Evolutionary conservation across 805 yeast species (phyloP).

Genomic region (Candida gorgasii): DNA sequence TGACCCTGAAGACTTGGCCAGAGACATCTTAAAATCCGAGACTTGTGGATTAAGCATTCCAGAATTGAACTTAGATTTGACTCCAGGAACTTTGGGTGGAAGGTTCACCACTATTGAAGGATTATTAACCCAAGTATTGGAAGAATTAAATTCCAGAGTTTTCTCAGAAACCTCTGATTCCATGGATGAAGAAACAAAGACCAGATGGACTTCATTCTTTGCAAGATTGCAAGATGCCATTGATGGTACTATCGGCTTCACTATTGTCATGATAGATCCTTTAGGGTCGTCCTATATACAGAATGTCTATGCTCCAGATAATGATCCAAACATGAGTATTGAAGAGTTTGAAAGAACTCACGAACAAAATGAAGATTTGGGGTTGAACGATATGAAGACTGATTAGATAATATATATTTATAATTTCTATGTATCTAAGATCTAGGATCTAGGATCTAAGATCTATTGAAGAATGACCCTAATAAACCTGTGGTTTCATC

Average conservation of each 20-base stretch:
- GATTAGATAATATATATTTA: constrained; percentile 18
- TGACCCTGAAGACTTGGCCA: constrained; percentile 88
- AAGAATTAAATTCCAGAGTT: constrained; percentile 83
- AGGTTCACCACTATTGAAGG: constrained; percentile 98
- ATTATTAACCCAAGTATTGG: constrained; percentile 80
- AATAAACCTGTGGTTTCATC: constrained; percentile 16
- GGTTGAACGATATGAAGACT: constrained; percentile 60
- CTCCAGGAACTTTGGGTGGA: constrained; percentile 97
- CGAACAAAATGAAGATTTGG: constrained; percentile 90
- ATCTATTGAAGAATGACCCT: constrained; percentile 27
- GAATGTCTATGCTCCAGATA: constrained; percentile 98
- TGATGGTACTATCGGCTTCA: constrained; percentile 79
- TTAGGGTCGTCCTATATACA: constrained; percentile 93
- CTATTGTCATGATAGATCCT: constrained; percentile 90
- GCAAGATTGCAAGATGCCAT: constrained; percentile 73
- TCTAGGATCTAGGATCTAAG: constrained; percentile 28
- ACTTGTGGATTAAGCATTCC: constrained; percentile 86
- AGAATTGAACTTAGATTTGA: constrained; percentile 84
- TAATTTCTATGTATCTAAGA: constrained; percentile 5
- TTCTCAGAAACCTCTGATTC: constrained; percentile 87
- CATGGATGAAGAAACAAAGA: constrained; percentile 75
- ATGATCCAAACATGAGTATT: constrained; percentile 91
- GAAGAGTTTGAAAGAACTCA: constrained; percentile 89
- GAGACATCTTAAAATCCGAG: constrained; percentile 94
- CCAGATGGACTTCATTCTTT: constrained; percentile 83